These are phyloP conservation scores for Trichosporon sp. DNA, from an alignment of 1,284 basidiomycete species.

Conservation along the genomic window DNA sequence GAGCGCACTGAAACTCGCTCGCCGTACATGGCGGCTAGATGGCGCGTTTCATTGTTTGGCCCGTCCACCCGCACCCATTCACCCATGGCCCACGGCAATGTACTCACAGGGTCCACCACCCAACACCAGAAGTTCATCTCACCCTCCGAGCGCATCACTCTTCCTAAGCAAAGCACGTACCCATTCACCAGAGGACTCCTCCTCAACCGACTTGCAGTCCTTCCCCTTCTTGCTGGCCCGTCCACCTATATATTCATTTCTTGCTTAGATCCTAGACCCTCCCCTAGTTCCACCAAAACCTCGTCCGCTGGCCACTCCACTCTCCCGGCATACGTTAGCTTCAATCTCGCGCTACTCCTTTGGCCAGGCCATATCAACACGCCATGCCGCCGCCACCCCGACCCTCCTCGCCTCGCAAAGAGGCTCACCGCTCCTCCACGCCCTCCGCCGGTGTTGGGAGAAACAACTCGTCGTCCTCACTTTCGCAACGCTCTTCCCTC, in stretches of 20 bases:
- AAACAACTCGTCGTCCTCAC: slow-evolving; percentile 11
- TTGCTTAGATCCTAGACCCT: neutral
- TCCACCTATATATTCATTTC: neutral
- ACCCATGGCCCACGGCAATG: neutral
- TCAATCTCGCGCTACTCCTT: slow-evolving; percentile 6
- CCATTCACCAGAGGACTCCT: neutral
- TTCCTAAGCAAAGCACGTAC: neutral
- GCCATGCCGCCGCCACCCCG: slow-evolving; percentile 19
- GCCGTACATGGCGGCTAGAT: neutral
- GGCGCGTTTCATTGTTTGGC: slow-evolving; percentile 17
- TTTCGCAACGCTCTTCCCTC: slow-evolving; percentile 11
- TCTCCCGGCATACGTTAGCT: neutral
- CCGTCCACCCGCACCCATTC: slow-evolving; percentile 15
- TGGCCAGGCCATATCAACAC: slow-evolving; percentile 17
- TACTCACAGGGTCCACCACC: neutral
- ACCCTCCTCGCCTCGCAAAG: slow-evolving; percentile 8
- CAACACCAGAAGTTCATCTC: slow-evolving; percentile 4
- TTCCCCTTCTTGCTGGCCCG: neutral
- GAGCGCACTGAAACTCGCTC: neutral
- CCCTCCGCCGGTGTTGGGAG: neutral
- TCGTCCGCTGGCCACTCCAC: neutral
- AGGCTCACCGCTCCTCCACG: neutral
- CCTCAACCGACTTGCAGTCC: neutral
- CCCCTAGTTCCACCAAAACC: neutral
- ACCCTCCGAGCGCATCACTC: neutral